Evolutionary conservation across 768 basidiomycete genomes (phyloP), one percentile per base, ranked within the genome.

Genomic region (Trametes punicea): DNA sequence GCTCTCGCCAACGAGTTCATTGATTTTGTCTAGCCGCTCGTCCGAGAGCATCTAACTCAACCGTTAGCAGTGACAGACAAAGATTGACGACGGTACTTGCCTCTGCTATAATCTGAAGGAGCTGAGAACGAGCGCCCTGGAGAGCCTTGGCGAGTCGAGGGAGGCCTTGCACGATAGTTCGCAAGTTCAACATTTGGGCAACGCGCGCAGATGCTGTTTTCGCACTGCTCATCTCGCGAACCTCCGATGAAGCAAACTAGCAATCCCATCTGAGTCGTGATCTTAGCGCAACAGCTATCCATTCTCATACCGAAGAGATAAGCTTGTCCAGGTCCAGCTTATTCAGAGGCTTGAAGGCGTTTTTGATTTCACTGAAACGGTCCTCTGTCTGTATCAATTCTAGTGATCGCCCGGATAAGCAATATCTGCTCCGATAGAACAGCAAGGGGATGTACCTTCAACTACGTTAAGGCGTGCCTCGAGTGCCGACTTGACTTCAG

Each of bases 261-360:
- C 27, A 31, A 42, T 20, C 31, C 47, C 6, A 51, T 6, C 7
- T 58, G 6, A 44, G 10, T 23, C 49, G n/a, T 21, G 18, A n/a
- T n/a, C n/a, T n/a, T n/a, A n/a, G n/a, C n/a, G n/a, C n/a, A n/a
- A n/a, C n/a, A n/a, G n/a, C n/a, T 23, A 13, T 5, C 30, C 4
- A 25, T 18, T 60, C 76, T 56, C 34, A n/a, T 64, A 87, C 89
- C 25, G 81, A 81, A 44, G 80, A 83, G 31, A 93, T 87, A 6
- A 97, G 73, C 66, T 89, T 94, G 70, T 98, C 95, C 25, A 96
- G 80, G 64, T 98, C 96, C 68, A 90, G 76, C 65, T 88, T 87
- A 67, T 89, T 85, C 50, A 93, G 70, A 2, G 77, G 69, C 67
- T 83, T 87, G 41, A 95, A 74, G 0, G 85, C 87, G 57, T 83